Evolutionary conservation across 1,284 basidiomycete genomes (phyloP).

Genomic region (Grifola frondosa): DNA sequence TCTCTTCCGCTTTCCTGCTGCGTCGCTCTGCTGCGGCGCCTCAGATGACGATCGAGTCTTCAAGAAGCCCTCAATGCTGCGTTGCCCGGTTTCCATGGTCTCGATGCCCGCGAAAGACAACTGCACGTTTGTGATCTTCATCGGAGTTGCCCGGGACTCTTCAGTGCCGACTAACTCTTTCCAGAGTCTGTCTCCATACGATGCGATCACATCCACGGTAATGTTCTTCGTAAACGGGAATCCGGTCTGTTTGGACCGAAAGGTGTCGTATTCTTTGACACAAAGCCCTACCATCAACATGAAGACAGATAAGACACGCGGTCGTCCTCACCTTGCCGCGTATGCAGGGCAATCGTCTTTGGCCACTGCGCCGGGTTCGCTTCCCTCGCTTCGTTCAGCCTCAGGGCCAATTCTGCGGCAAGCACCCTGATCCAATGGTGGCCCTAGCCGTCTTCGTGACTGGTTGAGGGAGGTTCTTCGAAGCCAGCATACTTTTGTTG

Average conservation of each 20-base stretch:
- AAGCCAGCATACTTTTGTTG: slow-evolving; percentile 91
- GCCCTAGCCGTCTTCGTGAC: slow-evolving; percentile 76
- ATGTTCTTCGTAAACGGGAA: slow-evolving; percentile 80
- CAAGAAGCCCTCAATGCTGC: slow-evolving; percentile 87
- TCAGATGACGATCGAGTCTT: slow-evolving; percentile 32
- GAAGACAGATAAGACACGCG: background rate
- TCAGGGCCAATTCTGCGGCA: slow-evolving; percentile 83
- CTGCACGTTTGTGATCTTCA: slow-evolving; percentile 75
- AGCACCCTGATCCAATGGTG: slow-evolving; percentile 90
- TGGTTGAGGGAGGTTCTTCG: slow-evolving; percentile 84
- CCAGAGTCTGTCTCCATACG: slow-evolving; percentile 84
- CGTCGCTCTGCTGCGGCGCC: slow-evolving; percentile 14
- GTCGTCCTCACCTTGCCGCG: slow-evolving; percentile 58
- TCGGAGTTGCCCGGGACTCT: slow-evolving; percentile 35
- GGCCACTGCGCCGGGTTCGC: slow-evolving; percentile 84
- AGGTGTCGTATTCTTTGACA: slow-evolving; percentile 64
- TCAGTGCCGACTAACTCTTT: slow-evolving; percentile 72
- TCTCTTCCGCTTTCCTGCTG: slow-evolving; percentile 1
- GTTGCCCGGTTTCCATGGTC: slow-evolving; percentile 77
- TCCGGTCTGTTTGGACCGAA: slow-evolving; percentile 75
- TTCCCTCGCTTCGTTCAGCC: slow-evolving; percentile 82
- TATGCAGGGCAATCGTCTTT: slow-evolving; percentile 82
- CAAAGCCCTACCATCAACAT: background rate
- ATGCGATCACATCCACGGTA: slow-evolving; percentile 76
- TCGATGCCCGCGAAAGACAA: slow-evolving; percentile 86